These are phyloP conservation scores for Penicillium sp. DNA, from an alignment of 2,329 filamentous ascomycete genomes.

Conservation along the genomic window DNA sequence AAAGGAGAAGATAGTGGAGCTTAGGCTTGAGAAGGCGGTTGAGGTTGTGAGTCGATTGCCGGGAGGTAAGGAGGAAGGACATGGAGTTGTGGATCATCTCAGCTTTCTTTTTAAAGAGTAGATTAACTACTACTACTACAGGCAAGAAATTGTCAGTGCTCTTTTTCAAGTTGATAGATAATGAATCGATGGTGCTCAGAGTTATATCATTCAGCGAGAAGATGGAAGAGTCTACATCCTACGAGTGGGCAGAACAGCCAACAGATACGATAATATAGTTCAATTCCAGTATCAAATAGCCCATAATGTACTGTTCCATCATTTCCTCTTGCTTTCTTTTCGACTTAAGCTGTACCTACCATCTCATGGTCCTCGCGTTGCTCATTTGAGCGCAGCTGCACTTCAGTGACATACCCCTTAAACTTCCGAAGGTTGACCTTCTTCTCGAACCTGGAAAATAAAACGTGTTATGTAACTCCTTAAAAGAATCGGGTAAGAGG, in stretches of 20 bases:
- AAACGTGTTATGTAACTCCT: not conserved
- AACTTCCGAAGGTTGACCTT: constrained; percentile 38
- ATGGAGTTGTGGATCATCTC: constrained; percentile 18
- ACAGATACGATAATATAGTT: not conserved
- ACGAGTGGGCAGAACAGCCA: not conserved
- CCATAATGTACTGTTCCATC: not conserved
- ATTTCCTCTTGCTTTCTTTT: not conserved
- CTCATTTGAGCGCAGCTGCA: constrained; percentile 29
- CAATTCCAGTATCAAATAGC: not conserved
- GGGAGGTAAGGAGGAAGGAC: constrained; percentile 5
- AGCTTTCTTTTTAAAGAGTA: not conserved
- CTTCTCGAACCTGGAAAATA: constrained; percentile 33
- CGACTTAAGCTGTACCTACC: not conserved
- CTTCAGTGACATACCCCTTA: constrained; percentile 36
- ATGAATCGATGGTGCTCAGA: not conserved
- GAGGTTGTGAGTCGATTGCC: constrained; percentile 20
- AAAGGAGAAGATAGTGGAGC: constrained; percentile 12
- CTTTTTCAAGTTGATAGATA: not conserved
- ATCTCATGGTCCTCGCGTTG: constrained; percentile 16
- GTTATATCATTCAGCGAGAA: not conserved
- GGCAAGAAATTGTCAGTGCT: no score
- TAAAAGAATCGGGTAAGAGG: no score
- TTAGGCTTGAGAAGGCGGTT: constrained; percentile 17
- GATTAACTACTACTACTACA: no score
- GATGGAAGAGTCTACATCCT: not conserved